A percentile compares a stretch with the other conserved stretches of the same genome.
phyloP scores from a whole-genome alignment of 768 basidiomycete genomes.

The Tephrocybe sp. region DNA sequence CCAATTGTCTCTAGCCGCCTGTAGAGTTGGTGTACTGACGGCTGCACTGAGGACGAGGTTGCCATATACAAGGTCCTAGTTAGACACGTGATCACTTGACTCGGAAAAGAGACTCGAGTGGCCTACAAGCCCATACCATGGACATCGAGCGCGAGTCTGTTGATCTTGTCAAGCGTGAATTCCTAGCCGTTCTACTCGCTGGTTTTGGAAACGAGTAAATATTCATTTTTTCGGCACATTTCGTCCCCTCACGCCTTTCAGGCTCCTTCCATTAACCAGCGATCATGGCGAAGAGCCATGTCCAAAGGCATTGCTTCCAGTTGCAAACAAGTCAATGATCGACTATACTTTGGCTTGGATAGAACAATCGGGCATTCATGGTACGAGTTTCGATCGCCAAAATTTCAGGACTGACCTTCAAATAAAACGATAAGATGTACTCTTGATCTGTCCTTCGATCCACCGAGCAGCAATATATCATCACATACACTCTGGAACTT shows the following conservation, averaged over 20 bases:
- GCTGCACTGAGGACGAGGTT: constrained; percentile 38
- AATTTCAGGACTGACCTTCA: constrained; percentile 8
- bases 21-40: constrained; percentile 77
- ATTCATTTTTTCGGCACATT: neutral
- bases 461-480: constrained; percentile 80
- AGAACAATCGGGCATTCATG: constrained; percentile 82
- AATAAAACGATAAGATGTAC: constrained; percentile 61
- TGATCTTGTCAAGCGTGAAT: constrained; percentile 66
- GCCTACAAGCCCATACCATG: constrained; percentile 37
- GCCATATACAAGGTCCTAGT: constrained; percentile 12
- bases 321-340: constrained; percentile 87
- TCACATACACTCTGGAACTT: constrained; percentile 77
- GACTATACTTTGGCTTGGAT: constrained; percentile 86
- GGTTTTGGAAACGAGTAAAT: constrained; percentile 89
- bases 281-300: constrained; percentile 80
- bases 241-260: constrained; percentile 29
- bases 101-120: neutral
- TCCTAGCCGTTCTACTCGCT: constrained; percentile 84
- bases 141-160: constrained; percentile 60
- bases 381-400: constrained; percentile 33
- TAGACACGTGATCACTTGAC: constrained; percentile 14
- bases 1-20: constrained; percentile 90
- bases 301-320: constrained; percentile 85
- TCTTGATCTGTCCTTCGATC: constrained; percentile 79
- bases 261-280: constrained; percentile 72